Evolutionary conservation across 1,284 basidiomycete genomes (phyloP).

Genomic region (Phenoliferia sp.): DNA sequence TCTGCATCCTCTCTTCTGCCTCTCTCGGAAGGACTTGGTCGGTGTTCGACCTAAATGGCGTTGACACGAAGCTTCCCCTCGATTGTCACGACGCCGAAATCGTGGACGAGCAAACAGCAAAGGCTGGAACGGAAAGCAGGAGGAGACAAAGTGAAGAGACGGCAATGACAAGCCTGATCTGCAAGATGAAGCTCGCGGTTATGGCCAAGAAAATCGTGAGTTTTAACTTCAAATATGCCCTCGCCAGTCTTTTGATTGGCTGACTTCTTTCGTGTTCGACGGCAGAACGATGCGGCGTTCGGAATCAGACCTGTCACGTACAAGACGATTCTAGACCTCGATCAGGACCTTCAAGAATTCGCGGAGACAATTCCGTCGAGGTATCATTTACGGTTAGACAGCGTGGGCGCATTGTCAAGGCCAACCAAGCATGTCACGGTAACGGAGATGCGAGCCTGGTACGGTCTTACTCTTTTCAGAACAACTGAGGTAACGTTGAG

Average conservation of each 20-base stretch:
- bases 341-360: slow-evolving; percentile 42
- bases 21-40: slow-evolving; percentile 28
- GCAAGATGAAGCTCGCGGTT: slow-evolving; percentile 26
- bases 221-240: too few relatives aligned
- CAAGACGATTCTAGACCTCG: slow-evolving; percentile 46
- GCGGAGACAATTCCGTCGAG: slow-evolving; percentile 22
- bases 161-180: slow-evolving; percentile 26
- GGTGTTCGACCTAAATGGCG: slow-evolving; percentile 22
- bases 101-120: slow-evolving; percentile 15
- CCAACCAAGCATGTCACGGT: slow-evolving; percentile 23
- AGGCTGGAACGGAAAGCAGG: slow-evolving; percentile 15
- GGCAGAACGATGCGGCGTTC: slow-evolving; percentile 39
- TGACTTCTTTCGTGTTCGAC: background rate
- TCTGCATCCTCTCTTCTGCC: slow-evolving; percentile 24
- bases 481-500: too few relatives aligned
- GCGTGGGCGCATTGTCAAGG: slow-evolving; percentile 14
- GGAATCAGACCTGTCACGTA: slow-evolving; percentile 48
- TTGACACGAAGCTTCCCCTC: slow-evolving; percentile 27
- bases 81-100: slow-evolving; percentile 30
- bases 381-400: slow-evolving; percentile 20
- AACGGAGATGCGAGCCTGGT: slow-evolving; percentile 30
- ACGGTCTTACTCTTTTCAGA: background rate
- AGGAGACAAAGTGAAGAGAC: slow-evolving; percentile 21
- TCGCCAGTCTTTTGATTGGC: too few relatives aligned
- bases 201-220: slow-evolving; percentile 24